Percentiles rank a stretch among this genome's conserved stretches.
phyloP scores from a whole-genome alignment of 345 rosid genomes.

The Eucalyptus melliodora region DNA sequence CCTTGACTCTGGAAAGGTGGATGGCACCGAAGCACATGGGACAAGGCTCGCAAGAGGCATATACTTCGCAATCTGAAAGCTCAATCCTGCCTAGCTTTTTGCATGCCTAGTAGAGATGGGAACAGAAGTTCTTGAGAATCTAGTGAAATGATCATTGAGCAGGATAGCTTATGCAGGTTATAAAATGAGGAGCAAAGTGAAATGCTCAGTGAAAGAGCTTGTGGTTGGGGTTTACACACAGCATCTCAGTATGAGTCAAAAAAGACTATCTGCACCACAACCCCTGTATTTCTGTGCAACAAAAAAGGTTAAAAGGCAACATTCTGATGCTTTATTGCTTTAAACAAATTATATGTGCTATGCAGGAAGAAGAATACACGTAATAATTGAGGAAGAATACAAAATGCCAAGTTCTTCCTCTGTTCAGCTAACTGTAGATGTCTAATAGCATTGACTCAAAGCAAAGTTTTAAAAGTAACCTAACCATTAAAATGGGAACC shows the following conservation, averaged over 20 bases:
- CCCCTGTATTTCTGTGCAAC: neutral
- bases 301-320: neutral
- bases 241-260: neutral
- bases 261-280: neutral
- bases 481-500: neutral
- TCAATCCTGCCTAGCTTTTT: constrained; percentile 44
- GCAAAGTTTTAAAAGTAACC: neutral
- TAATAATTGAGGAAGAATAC: neutral
- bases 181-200: neutral
- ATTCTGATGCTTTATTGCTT: neutral
- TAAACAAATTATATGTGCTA: neutral
- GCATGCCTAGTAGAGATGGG: constrained; percentile 26
- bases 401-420: neutral
- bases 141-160: neutral
- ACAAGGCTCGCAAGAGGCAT: constrained; percentile 62
- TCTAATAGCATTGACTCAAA: neutral
- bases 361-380: neutral
- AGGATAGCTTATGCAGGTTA: neutral
- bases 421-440: neutral
- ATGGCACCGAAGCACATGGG: constrained; percentile 74
- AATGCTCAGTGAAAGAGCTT: neutral
- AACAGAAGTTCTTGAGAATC: neutral
- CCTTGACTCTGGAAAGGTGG: constrained; percentile 54
- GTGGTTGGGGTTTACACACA: neutral
- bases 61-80: constrained; percentile 55